phyloP scores from a whole-genome alignment of 2,329 filamentous ascomycete species.

The Sporothrix inflata region DNA sequence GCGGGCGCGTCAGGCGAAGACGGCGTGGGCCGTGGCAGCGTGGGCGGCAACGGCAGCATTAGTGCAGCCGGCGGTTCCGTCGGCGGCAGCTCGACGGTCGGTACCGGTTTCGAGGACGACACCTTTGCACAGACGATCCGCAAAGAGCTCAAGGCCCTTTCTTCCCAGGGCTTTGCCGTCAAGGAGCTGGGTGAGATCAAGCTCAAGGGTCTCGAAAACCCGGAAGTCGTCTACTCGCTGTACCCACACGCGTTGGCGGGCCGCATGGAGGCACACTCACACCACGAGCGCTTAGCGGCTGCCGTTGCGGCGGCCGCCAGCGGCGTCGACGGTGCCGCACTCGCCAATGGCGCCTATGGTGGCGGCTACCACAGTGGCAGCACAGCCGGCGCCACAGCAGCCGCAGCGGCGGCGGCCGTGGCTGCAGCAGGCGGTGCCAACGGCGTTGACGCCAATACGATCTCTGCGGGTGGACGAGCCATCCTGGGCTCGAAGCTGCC shows the following conservation, averaged over 20 bases:
- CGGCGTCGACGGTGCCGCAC: slow-evolving; percentile 6
- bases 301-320: slow-evolving; percentile 37
- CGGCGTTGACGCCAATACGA: not conserved
- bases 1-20: not conserved
- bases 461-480: not conserved
- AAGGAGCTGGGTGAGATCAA: slow-evolving; percentile 93
- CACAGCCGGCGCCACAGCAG: slow-evolving; percentile 3
- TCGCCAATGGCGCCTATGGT: not conserved
- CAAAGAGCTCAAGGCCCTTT: slow-evolving; percentile 83
- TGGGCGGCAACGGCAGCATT: not conserved
- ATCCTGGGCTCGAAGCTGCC: not conserved
- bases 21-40: not conserved
- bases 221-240: slow-evolving; percentile 91
- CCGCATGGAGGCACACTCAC: slow-evolving; percentile 70
- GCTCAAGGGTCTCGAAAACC: slow-evolving; percentile 95
- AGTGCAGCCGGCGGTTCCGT: not conserved
- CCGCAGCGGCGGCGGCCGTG: not conserved
- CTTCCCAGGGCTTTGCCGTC: slow-evolving; percentile 91
- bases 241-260: slow-evolving; percentile 88
- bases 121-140: slow-evolving; percentile 75
- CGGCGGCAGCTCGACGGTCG: slow-evolving; percentile 41
- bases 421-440: slow-evolving; percentile 3
- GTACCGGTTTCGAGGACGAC: slow-evolving; percentile 69
- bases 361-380: not conserved
- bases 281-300: slow-evolving; percentile 45